Base-by-base conservation (phyloP, 2,329 filamentous ascomycete genomes). In the Aspergillus sp. region DNA sequence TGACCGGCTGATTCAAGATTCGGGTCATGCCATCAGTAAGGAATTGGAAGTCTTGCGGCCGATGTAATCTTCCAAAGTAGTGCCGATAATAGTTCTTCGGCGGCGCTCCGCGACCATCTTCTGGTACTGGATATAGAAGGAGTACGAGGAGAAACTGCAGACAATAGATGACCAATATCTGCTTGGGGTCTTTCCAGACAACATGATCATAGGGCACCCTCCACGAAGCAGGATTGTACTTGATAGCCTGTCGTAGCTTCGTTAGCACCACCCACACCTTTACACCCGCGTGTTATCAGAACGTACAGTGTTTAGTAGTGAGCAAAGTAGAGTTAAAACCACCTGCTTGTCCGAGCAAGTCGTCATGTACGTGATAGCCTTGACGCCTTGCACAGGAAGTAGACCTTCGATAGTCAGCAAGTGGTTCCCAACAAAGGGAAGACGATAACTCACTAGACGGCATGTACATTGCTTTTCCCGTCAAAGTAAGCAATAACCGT, bases 21-120 rank as follows among this genome's bases (percentile, higher is more conserved):
- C 92, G 87, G 0, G 89, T 93, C 89, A 97, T 96, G 52, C 93
- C 93, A 72, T 97, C 93, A 10, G 96, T 91, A 23, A 98, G 87
- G 73, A 99, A 99, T 74, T 99, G 95, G 71, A 99, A 98, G 74
- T 99, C 95, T 74, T 97, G 92, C 1, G 94, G 91, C 50, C 95
- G 87, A 77, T 98, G 95, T 49, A 99, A 78, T 39, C 94, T 87
- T 30, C 95, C 91, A 30, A 96, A 85, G 66, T 96, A 97, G 75
- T 97, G 92, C 15, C 95, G 90, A 74, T 96, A 98, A 71, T 88
- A 94, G 75, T 99, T 99, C 80, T 96, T 96, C 5, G 89, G 86
- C 0, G 87, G 82, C 8, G 83, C 73, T 3, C 83, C 84, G 50
- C 84, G 85, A 15, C 85, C 83, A 58, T 86, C 83, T 73, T 96